A percentile compares a stretch with the other conserved stretches of the same genome.
phyloP scores from a whole-genome alignment of 352 stramenopile genomes.

The Pythium rhizo-oryzae region DNA sequence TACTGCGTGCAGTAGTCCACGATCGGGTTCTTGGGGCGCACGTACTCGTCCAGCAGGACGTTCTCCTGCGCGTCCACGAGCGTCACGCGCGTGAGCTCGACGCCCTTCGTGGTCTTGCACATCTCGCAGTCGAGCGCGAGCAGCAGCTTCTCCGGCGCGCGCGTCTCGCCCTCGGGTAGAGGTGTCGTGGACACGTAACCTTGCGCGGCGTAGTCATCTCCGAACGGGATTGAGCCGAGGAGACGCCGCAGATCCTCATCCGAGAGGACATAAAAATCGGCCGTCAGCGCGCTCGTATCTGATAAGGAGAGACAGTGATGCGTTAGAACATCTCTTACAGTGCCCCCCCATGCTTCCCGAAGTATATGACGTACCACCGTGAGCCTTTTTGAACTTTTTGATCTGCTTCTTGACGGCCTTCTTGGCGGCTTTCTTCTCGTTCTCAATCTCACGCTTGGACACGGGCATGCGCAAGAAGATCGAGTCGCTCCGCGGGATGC shows the following conservation, averaged over 20 bases:
- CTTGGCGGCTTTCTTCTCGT: slow-evolving; percentile 73
- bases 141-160: slow-evolving; percentile 47
- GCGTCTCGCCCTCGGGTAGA: slow-evolving; percentile 36
- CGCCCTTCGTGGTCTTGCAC: slow-evolving; percentile 84
- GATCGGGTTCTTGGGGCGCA: slow-evolving; percentile 78
- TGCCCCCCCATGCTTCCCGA: not conserved
- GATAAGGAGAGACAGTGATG: not conserved
- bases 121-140: slow-evolving; percentile 89
- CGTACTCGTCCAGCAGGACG: slow-evolving; percentile 82
- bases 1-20: slow-evolving; percentile 90
- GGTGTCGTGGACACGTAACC: slow-evolving; percentile 52
- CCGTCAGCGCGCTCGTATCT: slow-evolving; percentile 52
- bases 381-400: slow-evolving; percentile 86
- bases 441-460: slow-evolving; percentile 76
- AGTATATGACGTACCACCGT: slow-evolving; percentile 32
- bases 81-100: slow-evolving; percentile 79
- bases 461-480: slow-evolving; percentile 70
- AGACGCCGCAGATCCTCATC: slow-evolving; percentile 60
- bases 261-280: slow-evolving; percentile 81
- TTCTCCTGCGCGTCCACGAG: slow-evolving; percentile 71
- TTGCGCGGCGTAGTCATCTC: slow-evolving; percentile 33
- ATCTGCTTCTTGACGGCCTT: slow-evolving; percentile 88
- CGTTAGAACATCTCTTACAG: no score
- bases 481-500: slow-evolving; percentile 75
- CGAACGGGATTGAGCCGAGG: slow-evolving; percentile 55